Evolutionary conservation across 306 rosid genomes (phyloP).

Genomic region (Trifolium subterraneum): DNA sequence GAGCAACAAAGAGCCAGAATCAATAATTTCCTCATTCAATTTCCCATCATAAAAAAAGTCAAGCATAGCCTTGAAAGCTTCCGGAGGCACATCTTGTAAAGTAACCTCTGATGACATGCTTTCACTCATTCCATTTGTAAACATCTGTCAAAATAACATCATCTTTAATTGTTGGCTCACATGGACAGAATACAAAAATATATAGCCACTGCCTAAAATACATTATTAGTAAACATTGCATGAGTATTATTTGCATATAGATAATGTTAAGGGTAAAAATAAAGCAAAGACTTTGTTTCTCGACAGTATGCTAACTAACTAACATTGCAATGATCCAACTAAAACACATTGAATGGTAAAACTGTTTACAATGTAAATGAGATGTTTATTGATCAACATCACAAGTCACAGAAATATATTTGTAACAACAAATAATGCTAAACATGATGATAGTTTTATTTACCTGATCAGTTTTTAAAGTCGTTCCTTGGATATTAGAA

Average conservation of each 20-base stretch:
- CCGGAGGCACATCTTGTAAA: slow-evolving; percentile 77
- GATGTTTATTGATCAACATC: slow-evolving; percentile 24
- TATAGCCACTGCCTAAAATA: slow-evolving; percentile 27
- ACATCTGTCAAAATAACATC: slow-evolving; percentile 69
- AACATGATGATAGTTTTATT: slow-evolving; percentile 16
- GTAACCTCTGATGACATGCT: slow-evolving; percentile 74
- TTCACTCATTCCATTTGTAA: slow-evolving; percentile 99
- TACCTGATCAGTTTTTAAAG: not conserved
- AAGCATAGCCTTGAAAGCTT: slow-evolving; percentile 82
- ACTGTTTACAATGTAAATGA: slow-evolving; percentile 19
- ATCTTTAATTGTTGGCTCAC: slow-evolving; percentile 27
- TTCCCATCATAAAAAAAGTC: slow-evolving; percentile 81
- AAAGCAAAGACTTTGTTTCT: not conserved
- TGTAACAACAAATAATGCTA: slow-evolving; percentile 22
- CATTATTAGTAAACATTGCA: slow-evolving; percentile 2
- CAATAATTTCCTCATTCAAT: slow-evolving; percentile 59
- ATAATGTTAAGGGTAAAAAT: not conserved
- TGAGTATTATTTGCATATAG: slow-evolving; percentile 25
- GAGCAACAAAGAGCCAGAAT: slow-evolving; percentile 71
- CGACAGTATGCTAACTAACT: slow-evolving; percentile 14
- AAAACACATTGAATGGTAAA: slow-evolving; percentile 12
- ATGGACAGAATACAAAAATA: slow-evolving; percentile 14
- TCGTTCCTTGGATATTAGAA: slow-evolving; percentile 29
- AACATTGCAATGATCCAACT: slow-evolving; percentile 28
- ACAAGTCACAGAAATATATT: slow-evolving; percentile 13